A percentile compares a stretch with the other conserved stretches of the same genome.
These are phyloP conservation scores for Botrytis fabae DNA, from an alignment of 2,329 filamentous ascomycete genomes.

Conservation along the genomic window DNA sequence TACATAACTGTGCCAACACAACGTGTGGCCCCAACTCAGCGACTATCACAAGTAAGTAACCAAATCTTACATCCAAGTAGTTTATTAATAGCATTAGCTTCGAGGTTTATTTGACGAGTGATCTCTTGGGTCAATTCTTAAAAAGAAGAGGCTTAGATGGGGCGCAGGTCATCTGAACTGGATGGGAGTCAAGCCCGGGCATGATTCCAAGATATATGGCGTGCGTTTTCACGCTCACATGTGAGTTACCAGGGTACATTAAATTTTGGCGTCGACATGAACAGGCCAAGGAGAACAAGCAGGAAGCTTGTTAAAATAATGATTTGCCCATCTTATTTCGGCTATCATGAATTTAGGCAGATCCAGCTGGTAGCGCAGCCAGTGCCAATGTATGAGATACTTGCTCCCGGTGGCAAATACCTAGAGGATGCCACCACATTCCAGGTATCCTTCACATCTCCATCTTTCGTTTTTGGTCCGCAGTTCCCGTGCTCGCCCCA, in stretches of 20 bases:
- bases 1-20: slow-evolving; percentile 32
- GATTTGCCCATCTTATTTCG: background rate
- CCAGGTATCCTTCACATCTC: slow-evolving; percentile 68
- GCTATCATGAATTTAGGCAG: slow-evolving; percentile 38
- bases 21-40: slow-evolving; percentile 70
- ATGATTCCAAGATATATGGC: background rate
- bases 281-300: background rate
- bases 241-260: background rate
- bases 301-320: background rate
- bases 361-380: slow-evolving; percentile 92
- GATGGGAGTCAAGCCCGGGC: background rate
- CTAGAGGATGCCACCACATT: slow-evolving; percentile 64
- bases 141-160: background rate
- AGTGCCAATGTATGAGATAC: slow-evolving; percentile 67
- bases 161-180: background rate
- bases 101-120: slow-evolving; percentile 40
- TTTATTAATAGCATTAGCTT: slow-evolving; percentile 36
- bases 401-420: slow-evolving; percentile 52
- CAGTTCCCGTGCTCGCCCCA: slow-evolving; percentile 99
- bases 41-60: slow-evolving; percentile 64
- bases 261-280: background rate
- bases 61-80: slow-evolving; percentile 24
- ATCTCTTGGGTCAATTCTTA: background rate
- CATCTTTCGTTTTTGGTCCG: slow-evolving; percentile 63
- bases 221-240: background rate